Evolutionary conservation across 2,329 filamentous ascomycete genomes (phyloP), one percentile per base, ranked within the genome.

Genomic region (Zymoseptoria tritici): DNA sequence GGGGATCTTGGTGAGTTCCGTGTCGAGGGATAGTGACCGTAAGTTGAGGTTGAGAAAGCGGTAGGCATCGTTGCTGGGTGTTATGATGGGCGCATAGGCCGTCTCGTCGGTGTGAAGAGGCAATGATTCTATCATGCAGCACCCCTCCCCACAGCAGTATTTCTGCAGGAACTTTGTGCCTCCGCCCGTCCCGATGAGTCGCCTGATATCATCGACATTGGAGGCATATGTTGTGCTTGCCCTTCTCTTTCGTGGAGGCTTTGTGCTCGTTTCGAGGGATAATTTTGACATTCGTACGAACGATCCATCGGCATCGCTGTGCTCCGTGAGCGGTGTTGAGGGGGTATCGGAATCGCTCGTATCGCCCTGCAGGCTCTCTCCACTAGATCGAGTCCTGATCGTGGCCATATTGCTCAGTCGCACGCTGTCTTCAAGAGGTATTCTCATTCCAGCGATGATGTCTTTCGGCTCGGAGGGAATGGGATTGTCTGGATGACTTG

Each of bases 51-150:
- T 81, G 54, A 99, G 81, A 61, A 87, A 90, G 58, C 84, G 82
- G 77, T 89, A 99, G 16, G 94, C 94, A 61, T 87, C 83, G 69
- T 96, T 97, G 73, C 94, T 85, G 1, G 93, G 92, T 2, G 79
- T 72, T 42, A 76, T 74, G 56, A 87, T 77, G 2, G 82, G 79
- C 5, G 71, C 70, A 52, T 74, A 76, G 54, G 73, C 70, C 50
- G 78, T 73, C 49, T 76, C 71, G 7, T 76, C 71, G 4, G 76
- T 77, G 60, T 80, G 74, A 6, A 79, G 73, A 49, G 77, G 77
- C 67, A 86, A 69, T 31, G 80, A 79, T 69, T 84, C 79, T 60
- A 84, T 76, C 70, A 83, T 79, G 72, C 84, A 87, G 72, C 85
- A 87, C 59, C 84, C 84, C 61, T 84, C 84, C 49, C 85, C 85